Base-by-base conservation (phyloP, 1,284 basidiomycete genomes). In the Salmacisia buchloeana region DNA sequence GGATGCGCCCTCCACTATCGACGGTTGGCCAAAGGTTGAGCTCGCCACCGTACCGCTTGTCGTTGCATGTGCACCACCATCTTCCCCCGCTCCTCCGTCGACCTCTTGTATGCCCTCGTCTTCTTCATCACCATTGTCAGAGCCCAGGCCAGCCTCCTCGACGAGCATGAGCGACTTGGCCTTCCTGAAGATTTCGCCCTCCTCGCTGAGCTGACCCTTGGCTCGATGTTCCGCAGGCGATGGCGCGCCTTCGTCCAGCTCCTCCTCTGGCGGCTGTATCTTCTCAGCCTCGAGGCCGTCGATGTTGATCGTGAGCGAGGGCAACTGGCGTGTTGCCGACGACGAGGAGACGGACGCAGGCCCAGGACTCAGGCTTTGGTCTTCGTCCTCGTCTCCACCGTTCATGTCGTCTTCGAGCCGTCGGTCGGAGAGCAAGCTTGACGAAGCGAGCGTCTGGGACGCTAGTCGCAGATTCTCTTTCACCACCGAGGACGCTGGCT, bases 121-220 rank as follows among this genome's bases (percentile, higher is more conserved):
- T 10, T 62, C 61, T 2, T 59, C 61, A 5, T 36, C 56, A 7
- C 63, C 67, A 13, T 56, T 65, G 46, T 70, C 66, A 4, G 70
- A 38, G 0, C 64, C 52, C 12, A 74, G 34, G 43, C 69, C 56
- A 21, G 56, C 25, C 39, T 61, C 46, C 23, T 62, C 61, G 13
- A 59, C 61, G 31, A 58, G 25, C 45, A 27, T 34, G 12, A 62
- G 29, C 7, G 29, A 68, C 27, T 64, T 60, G 3, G 76, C 74
- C 34, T 65, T 68, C 1, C 76, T 62, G 61, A 78, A 78, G 12
- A 77, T 58, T 39, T 71, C 72, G 15, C 67, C 71, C 35, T 78
- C 76, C 60, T 78, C 76, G 35, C 63, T 68, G 12, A 76, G 45
- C 61, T 73, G 73, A 1, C 68, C 72, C n/a, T 66, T 65, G 1